Percentiles rank a stretch among this genome's conserved stretches.
Conservation (phyloP, 1,284 basidiomycete genomes). For the Ceratorhiza oryzae-sativae region DNA sequence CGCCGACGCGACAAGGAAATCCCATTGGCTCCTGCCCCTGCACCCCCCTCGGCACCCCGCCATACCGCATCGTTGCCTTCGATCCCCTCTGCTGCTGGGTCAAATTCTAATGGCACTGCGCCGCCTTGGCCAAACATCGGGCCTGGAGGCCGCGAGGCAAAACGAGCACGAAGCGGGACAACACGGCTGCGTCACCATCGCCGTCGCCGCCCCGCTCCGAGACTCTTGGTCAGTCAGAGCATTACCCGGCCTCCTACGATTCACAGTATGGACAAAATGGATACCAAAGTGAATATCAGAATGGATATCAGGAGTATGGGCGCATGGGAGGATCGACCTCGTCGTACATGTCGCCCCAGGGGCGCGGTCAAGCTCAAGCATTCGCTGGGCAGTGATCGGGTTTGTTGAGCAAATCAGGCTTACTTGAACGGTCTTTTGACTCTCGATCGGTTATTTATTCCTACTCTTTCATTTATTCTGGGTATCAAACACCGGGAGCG, state of each 20-base stretch:
- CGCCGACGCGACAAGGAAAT: constrained; percentile 34
- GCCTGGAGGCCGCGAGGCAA: background rate
- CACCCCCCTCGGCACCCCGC: background rate
- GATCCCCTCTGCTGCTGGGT: background rate
- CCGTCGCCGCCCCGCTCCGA: constrained; percentile 25
- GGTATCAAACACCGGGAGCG: constrained; percentile 2
- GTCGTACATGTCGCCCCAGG: background rate
- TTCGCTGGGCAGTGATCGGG: background rate
- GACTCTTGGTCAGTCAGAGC: background rate
- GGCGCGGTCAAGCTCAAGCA: background rate
- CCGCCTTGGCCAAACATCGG: constrained; percentile 2
- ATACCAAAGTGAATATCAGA: constrained; percentile 14
- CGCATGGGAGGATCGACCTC: background rate
- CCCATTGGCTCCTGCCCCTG: constrained; percentile 14
- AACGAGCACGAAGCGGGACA: constrained; percentile 20
- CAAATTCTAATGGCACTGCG: background rate
- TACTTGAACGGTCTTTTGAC: background rate
- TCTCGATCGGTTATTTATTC: constrained; percentile 15
- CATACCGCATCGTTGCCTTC: background rate
- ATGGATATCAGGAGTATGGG: constrained; percentile 17
- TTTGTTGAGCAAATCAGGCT: background rate
- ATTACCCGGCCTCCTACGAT: background rate
- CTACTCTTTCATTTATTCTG: constrained; percentile 5
- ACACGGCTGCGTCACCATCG: background rate
- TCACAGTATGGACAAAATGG: background rate